phyloP scores from a whole-genome alignment of 768 basidiomycete genomes.

The Mycena maculata region DNA sequence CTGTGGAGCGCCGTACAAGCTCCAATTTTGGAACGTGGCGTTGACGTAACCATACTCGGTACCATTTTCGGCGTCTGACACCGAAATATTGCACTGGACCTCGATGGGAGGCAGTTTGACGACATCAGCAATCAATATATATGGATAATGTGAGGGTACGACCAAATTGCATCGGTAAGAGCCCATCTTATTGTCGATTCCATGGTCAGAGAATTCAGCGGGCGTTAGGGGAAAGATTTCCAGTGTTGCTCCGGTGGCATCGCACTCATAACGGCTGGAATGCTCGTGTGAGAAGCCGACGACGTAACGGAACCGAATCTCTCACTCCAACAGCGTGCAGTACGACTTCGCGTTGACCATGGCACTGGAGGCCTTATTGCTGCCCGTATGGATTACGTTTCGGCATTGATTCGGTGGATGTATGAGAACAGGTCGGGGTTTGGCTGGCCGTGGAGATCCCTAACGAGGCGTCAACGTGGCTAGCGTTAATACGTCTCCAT shows the following conservation, averaged over 20 bases:
- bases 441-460: too few relatives aligned
- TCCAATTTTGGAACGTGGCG: neutral
- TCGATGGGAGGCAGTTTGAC: neutral
- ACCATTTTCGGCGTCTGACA: neutral
- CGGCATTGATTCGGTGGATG: too few relatives aligned
- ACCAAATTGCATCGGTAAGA: neutral
- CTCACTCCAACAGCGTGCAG: neutral
- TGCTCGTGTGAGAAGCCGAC: neutral
- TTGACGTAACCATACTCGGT: slow-evolving; percentile 10
- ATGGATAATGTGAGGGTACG: neutral
- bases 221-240: neutral
- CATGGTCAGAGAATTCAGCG: neutral
- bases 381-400: neutral
- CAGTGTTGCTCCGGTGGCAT: neutral
- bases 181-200: neutral
- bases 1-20: neutral
- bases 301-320: neutral
- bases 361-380: neutral
- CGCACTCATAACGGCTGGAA: neutral
- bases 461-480: too few relatives aligned
- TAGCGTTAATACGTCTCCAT: too few relatives aligned
- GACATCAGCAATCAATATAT: neutral
- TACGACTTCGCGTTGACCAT: neutral
- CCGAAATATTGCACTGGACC: neutral
- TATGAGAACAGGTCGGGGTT: too few relatives aligned